Conservation (phyloP, 2,329 filamentous ascomycete species). For the Nigrograna mackinnonii region DNA sequence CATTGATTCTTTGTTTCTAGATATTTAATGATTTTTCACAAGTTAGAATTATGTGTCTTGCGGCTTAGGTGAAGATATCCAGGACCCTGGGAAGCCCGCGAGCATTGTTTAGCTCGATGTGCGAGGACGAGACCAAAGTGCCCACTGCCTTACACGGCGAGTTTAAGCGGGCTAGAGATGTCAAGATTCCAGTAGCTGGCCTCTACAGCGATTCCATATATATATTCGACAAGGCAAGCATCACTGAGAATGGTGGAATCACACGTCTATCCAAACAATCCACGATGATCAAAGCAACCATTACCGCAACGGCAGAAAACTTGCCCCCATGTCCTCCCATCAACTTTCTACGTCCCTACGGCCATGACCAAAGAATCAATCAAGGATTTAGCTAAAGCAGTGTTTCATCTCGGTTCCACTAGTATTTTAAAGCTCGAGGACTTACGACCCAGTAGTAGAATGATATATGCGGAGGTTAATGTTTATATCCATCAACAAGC, state of each 20-base stretch:
- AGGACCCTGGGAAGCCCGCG: background rate
- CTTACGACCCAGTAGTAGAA: too few relatives aligned
- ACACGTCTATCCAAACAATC: background rate
- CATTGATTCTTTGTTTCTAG: too few relatives aligned
- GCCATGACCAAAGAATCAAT: background rate
- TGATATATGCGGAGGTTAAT: background rate
- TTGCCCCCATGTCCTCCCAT: background rate
- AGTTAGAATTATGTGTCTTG: too few relatives aligned
- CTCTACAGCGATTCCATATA: background rate
- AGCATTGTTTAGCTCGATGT: background rate
- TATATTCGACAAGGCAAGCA: background rate
- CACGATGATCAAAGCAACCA: conserved; percentile 1
- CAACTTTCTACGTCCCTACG: background rate
- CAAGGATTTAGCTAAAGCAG: background rate
- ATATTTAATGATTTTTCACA: too few relatives aligned
- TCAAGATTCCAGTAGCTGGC: background rate
- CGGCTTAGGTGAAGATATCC: background rate
- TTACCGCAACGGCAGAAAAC: background rate
- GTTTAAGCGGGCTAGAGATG: background rate
- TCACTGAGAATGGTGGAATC: background rate
- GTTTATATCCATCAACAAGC: background rate
- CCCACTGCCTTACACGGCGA: background rate
- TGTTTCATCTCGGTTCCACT: background rate
- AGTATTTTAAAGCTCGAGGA: background rate
- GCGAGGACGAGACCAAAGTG: background rate